These are phyloP conservation scores for Sonneratia caseolaris DNA, from an alignment of 345 rosid genomes.

Conservation along the genomic window DNA sequence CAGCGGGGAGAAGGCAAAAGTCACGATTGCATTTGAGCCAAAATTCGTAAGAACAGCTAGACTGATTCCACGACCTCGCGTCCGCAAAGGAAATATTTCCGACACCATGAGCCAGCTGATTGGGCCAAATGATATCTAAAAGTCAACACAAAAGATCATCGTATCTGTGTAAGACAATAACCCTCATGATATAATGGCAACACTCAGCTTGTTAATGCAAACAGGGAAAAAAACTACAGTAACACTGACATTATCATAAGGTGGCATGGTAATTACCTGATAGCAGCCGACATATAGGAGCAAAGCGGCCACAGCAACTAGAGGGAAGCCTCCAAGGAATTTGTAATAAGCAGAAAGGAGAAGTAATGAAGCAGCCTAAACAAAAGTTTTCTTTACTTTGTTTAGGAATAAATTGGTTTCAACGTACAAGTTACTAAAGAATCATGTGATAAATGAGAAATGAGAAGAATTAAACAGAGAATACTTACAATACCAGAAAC, in stretches of 20 bases:
- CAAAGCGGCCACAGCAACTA: slow-evolving; percentile 70
- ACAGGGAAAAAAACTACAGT: not conserved
- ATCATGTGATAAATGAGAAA: too few relatives aligned
- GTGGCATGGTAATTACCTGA: slow-evolving; percentile 45
- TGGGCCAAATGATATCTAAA: slow-evolving; percentile 93
- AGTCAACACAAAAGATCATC: slow-evolving; percentile 8
- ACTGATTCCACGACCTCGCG: slow-evolving; percentile 87
- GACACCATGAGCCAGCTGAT: slow-evolving; percentile 99
- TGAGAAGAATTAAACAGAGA: too few relatives aligned
- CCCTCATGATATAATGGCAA: not conserved
- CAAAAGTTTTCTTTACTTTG: too few relatives aligned
- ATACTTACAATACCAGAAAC: too few relatives aligned
- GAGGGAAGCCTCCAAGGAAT: slow-evolving; percentile 54
- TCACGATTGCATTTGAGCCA: slow-evolving; percentile 90
- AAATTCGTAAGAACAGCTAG: slow-evolving; percentile 90
- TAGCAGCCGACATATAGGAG: slow-evolving; percentile 79
- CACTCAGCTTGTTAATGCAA: not conserved
- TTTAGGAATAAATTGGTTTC: too few relatives aligned
- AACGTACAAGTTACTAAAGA: slow-evolving; percentile 33
- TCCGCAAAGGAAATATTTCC: slow-evolving; percentile 77
- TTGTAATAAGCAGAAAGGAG: too few relatives aligned
- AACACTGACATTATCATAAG: not conserved
- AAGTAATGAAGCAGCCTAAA: too few relatives aligned
- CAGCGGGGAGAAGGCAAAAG: slow-evolving; percentile 89
- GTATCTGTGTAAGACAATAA: not conserved